Base-by-base conservation (phyloP, 2,329 filamentous ascomycete species). In the Shiraia sp. region DNA sequence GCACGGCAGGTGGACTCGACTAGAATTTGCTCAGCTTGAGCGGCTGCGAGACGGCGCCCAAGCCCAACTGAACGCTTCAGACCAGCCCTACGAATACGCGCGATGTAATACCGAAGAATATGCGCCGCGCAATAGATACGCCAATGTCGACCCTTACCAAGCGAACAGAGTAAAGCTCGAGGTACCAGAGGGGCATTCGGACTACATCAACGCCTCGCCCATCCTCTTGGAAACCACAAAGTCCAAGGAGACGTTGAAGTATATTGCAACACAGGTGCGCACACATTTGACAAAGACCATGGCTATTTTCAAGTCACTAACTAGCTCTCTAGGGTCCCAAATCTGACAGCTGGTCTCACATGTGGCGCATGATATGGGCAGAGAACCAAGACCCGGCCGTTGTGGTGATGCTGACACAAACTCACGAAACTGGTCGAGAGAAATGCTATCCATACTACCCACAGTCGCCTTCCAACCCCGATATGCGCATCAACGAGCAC, bases 331-430 rank as follows among this genome's bases (percentile, higher is more conserved):
- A 85, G 74, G 93, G 93, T 0, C 93, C 93, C 5, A 96, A 91
- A 61, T 70, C 78, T 45, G 80, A 82, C 17, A 88, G 87, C 12
- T 78, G 86, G 40, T 82, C 85, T 53, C 90, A 95, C 63, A 88
- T 95, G 53, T 99, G 92, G 88, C 88, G 93, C 63, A 99, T 99
- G 93, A 77, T 96, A 25, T 88, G 88, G 66, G 85, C 95, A 60
- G 89, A 95, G 69, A 82, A 77, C n/a, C 82, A 86, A 2, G 65
- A 62, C 19, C 68, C 72, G 1, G 90, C 83, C 1, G 89, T 97
- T 42, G 86, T 97, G 38, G 85, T 97, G 42, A 96, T 97, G 88
- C 81, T 99, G 49, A 99, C 92, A 2, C 89, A 90, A 65, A 92
- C 90, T 17, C 79, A 88, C 62, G 92, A 97, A 69, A 78, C 80